Percentiles rank a stretch among this genome's conserved stretches.
Evolutionary conservation across 1,284 basidiomycete genomes (phyloP).

Genomic region (Ganoderma meredithae): DNA sequence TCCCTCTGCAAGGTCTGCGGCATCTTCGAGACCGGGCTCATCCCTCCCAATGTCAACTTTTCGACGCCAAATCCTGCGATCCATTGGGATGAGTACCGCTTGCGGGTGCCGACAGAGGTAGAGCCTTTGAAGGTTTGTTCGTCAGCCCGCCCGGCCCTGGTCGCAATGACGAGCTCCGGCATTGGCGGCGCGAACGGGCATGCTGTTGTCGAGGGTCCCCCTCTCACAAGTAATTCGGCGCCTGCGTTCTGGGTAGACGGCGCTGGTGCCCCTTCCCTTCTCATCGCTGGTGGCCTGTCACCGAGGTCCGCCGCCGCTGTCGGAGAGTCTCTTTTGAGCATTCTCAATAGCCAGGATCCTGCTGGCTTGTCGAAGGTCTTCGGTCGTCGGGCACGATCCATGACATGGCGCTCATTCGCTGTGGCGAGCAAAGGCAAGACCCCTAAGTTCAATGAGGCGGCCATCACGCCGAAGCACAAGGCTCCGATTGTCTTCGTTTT

Average conservation of each 20-base stretch:
- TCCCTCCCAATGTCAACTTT: conserved; percentile 52
- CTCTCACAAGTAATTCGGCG: conserved; percentile 14
- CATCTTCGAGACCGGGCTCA: conserved; percentile 44
- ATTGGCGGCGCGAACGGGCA: conserved; percentile 54
- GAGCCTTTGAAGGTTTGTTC: conserved; percentile 32
- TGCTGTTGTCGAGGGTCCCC: conserved; percentile 46
- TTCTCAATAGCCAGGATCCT: conserved; percentile 16
- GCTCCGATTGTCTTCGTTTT: conserved; percentile 49
- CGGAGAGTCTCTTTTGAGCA: conserved; percentile 4
- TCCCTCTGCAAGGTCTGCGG: conserved; percentile 51
- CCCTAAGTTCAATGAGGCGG: conserved; percentile 35
- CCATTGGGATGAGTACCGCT: conserved; percentile 44
- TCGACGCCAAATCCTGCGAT: conserved; percentile 46
- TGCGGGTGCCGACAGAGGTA: conserved; percentile 37
- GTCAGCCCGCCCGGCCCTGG: conserved; percentile 35
- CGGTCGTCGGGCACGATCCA: conserved; percentile 42
- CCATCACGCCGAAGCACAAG: conserved; percentile 36
- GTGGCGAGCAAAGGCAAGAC: conserved; percentile 12
- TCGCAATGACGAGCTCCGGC: conserved; percentile 52
- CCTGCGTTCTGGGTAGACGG: conserved; percentile 17
- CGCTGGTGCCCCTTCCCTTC: conserved; percentile 35
- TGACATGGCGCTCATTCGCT: conserved; percentile 44
- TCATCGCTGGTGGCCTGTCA: conserved; percentile 47
- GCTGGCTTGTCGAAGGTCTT: conserved; percentile 24
- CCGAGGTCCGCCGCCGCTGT: conserved; percentile 37